Conservation (phyloP, 768 basidiomycete genomes). For the Hygrophorus russula region DNA sequence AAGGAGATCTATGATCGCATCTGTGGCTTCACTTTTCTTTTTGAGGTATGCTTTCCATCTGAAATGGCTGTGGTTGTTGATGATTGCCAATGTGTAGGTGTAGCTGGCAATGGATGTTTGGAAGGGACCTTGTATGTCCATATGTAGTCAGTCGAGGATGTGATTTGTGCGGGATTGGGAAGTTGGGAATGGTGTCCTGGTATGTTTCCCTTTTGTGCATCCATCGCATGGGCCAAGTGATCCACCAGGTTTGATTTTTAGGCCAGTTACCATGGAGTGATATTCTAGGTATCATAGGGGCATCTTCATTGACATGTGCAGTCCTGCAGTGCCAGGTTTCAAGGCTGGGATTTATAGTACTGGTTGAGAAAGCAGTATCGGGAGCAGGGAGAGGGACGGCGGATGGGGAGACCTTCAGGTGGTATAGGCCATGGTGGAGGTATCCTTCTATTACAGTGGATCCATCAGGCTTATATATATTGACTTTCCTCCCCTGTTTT, state of each 20-base stretch:
- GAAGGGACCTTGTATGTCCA: constrained; percentile 2
- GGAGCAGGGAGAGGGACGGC: neutral
- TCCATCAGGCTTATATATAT: neutral
- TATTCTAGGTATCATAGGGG: neutral
- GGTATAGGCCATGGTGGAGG: neutral
- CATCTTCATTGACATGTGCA: neutral
- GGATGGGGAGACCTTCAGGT: neutral
- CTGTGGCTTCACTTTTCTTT: constrained; percentile 5
- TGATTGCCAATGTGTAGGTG: neutral
- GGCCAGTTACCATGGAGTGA: neutral
- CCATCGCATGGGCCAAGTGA: constrained; percentile 3
- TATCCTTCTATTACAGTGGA: neutral
- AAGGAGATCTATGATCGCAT: constrained; percentile 2
- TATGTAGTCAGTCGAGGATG: constrained; percentile 3
- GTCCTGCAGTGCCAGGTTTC: neutral
- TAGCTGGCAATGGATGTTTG: constrained; percentile 1
- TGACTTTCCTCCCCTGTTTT: neutral
- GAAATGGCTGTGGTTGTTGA: neutral
- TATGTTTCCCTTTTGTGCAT: constrained; percentile 5
- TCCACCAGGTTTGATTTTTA: neutral
- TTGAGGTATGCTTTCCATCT: constrained; percentile 7
- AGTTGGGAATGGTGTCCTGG: constrained; percentile 1
- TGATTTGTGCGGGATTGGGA: neutral
- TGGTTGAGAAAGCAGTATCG: neutral
- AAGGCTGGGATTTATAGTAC: neutral